phyloP scores from a whole-genome alignment of 306 rosid species.

The Vigna mungo region DNA sequence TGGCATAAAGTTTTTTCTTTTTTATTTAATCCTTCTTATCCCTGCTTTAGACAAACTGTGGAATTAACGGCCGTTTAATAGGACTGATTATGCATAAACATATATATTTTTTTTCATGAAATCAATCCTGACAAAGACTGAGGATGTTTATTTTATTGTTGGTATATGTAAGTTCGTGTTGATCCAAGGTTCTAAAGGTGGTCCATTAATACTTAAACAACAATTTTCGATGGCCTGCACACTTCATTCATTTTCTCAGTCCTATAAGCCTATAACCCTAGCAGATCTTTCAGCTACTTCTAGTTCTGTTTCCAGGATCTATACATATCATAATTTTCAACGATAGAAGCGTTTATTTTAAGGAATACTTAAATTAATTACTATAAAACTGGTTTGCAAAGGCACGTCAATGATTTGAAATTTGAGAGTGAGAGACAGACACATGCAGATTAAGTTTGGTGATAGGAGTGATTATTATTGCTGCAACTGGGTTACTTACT shows the following conservation, averaged over 20 bases:
- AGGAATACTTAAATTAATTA: not conserved
- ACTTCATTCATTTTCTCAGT: constrained; percentile 11
- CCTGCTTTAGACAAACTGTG: constrained; percentile 45
- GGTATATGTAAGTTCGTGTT: constrained; percentile 4
- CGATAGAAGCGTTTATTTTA: constrained; percentile 6
- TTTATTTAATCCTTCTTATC: not conserved
- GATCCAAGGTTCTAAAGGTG: constrained; percentile 34
- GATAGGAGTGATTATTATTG: not conserved
- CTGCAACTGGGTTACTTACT: constrained; percentile 16
- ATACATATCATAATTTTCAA: not conserved
- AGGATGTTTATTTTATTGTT: constrained; percentile 27
- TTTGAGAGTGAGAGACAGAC: not conserved
- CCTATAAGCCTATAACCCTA: constrained; percentile 9
- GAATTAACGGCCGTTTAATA: constrained; percentile 48
- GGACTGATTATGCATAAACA: constrained; percentile 30
- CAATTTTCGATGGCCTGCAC: constrained; percentile 36
- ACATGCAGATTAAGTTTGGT: not conserved
- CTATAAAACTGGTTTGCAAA: not conserved
- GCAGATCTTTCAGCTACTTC: constrained; percentile 24
- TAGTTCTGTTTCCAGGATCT: constrained; percentile 13
- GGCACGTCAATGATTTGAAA: constrained; percentile 18
- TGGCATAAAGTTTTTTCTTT: constrained; percentile 31
- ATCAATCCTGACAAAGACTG: constrained; percentile 32
- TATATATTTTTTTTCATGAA: constrained; percentile 14
- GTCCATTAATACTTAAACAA: not conserved